Evolutionary conservation across 768 basidiomycete genomes (phyloP).

Genomic region (Suillus decipiens): DNA sequence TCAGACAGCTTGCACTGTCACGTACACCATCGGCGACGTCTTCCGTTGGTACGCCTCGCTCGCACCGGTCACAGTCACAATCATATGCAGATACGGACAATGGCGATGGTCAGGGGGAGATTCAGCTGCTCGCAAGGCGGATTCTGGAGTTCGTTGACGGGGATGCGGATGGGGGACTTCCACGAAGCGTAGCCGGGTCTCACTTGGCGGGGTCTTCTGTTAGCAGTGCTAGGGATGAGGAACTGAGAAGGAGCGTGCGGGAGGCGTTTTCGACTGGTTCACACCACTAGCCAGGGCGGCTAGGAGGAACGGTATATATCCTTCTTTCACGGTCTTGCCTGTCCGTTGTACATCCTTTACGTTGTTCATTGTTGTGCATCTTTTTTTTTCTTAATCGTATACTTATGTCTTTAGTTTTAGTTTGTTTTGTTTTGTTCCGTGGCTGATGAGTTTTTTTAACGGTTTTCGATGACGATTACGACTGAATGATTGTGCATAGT

Average conservation of each 20-base stretch:
- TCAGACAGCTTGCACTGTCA: conserved; percentile 78
- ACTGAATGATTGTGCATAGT: conserved; percentile 1
- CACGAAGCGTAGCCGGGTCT: conserved; percentile 63
- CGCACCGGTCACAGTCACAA: conserved; percentile 65
- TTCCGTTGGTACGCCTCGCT: conserved; percentile 72
- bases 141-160: conserved; percentile 88
- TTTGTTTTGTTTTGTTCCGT: background rate
- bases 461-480: background rate
- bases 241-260: conserved; percentile 77
- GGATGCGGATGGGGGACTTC: conserved; percentile 59
- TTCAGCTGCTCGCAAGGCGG: conserved; percentile 78
- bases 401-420: conserved; percentile 7
- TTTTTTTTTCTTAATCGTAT: conserved; percentile 8
- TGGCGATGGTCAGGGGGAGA: conserved; percentile 84
- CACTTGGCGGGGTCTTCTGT: conserved; percentile 72
- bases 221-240: conserved; percentile 64
- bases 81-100: conserved; percentile 84
- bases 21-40: conserved; percentile 70
- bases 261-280: conserved; percentile 78
- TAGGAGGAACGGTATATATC: conserved; percentile 10
- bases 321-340: background rate
- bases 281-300: conserved; percentile 34
- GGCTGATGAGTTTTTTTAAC: conserved; percentile 6
- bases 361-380: conserved; percentile 13
- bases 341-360: conserved; percentile 10